A percentile compares a stretch with the other conserved stretches of the same genome.
phyloP scores from a whole-genome alignment of 345 rosid species.

The Syzygium aromaticum region DNA sequence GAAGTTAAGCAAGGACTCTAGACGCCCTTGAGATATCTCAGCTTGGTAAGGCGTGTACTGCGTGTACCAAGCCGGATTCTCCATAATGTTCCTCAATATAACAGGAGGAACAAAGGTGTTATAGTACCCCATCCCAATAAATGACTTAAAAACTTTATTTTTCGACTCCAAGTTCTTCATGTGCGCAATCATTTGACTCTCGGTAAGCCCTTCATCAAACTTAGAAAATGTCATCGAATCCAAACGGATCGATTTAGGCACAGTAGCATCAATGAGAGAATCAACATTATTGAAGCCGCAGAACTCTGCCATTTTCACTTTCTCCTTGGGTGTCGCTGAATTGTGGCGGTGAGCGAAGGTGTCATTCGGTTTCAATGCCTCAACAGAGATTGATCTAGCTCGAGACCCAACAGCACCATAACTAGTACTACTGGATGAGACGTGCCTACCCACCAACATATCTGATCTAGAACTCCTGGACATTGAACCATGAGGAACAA shows the following conservation, averaged over 20 bases:
- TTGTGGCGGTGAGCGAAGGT: constrained; percentile 91
- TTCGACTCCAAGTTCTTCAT: constrained; percentile 69
- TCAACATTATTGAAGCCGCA: constrained; percentile 70
- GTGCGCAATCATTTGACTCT: constrained; percentile 79
- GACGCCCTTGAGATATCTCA: constrained; percentile 90
- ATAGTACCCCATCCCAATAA: constrained; percentile 92
- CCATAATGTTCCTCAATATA: constrained; percentile 87
- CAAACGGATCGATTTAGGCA: constrained; percentile 80
- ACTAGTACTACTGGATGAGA: not conserved
- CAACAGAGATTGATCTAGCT: constrained; percentile 56
- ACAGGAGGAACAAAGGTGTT: constrained; percentile 86
- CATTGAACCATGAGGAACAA: constrained; percentile 37
- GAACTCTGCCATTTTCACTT: constrained; percentile 56
- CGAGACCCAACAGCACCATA: not conserved
- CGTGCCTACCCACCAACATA: not conserved
- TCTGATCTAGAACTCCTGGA: constrained; percentile 6
- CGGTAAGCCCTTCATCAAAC: constrained; percentile 83
- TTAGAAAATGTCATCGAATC: constrained; percentile 81
- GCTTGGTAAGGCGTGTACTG: constrained; percentile 98
- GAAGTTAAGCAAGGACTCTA: constrained; percentile 81
- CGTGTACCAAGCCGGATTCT: constrained; percentile 99
- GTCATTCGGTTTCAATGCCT: constrained; percentile 61
- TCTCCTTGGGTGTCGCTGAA: constrained; percentile 86
- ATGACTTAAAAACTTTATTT: constrained; percentile 82
- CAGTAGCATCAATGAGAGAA: constrained; percentile 72